Evolutionary conservation across 768 basidiomycete species (phyloP), one percentile per base, ranked within the genome.

Genomic region (Harrya chromipes): DNA sequence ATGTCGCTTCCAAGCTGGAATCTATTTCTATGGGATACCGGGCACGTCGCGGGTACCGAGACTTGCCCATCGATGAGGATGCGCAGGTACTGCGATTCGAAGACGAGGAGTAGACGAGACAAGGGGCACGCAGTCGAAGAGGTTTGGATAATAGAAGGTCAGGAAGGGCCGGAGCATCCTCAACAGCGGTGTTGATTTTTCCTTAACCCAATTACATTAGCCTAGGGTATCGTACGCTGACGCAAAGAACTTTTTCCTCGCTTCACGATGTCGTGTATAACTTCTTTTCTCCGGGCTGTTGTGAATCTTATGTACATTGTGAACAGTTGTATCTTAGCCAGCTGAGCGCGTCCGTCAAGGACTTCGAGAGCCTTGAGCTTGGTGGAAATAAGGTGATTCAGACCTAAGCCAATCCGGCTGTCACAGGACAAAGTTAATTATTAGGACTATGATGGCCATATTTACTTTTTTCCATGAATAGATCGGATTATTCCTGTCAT

Each of bases 71-170:
- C 45, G 91, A 94, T 62, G 90, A 92, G 66, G 91, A 94, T 67
- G 90, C 90, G 19, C 90, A 90, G 69, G 81, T 93, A 49, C 69
- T 93, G 49, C 76, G 83, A 44, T 93, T 93, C 61, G 88, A 91
- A 59, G 90, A 93, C 56, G 90, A 92, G 52, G 80, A 81, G 35
- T 63, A 61, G 58, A n/a, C 11, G 13, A 14, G n/a, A 20, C 20
- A 12, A 6, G 6, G 26, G 5, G 26, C 26, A 26, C 26, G 6
- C 19, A 20, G 34, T 17, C 40, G 24, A 17, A 27, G 21, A 17
- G 13, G 13, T 13, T 43, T 40, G 34, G 35, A 49, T 45, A 21
- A 13, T 44, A 34, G n/a, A 24, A 21, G 40, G 43, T 12, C 20
- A 6, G 37, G 16, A 12, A 16, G 10, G 4, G 17, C 49, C 29